These are phyloP conservation scores for Reutealis trisperma DNA, from an alignment of 345 rosid genomes.

Conservation along the genomic window DNA sequence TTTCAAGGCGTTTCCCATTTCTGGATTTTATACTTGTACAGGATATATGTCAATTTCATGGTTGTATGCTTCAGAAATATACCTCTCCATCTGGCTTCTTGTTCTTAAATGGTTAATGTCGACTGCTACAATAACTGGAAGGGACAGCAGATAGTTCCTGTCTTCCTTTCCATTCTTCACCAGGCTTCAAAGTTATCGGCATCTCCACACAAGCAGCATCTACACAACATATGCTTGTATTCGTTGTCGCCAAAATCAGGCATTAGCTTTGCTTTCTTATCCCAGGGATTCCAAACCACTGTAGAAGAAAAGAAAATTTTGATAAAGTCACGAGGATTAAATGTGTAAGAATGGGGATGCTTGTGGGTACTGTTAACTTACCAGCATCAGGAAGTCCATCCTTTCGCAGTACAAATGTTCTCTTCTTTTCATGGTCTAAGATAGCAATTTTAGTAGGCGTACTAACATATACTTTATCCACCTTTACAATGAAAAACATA, in stretches of 20 bases:
- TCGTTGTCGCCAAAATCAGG: constrained; percentile 70
- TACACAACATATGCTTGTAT: constrained; percentile 54
- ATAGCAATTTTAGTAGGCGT: constrained; percentile 55
- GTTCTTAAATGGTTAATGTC: too few relatives aligned
- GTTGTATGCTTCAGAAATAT: too few relatives aligned
- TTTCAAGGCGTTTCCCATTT: too few relatives aligned
- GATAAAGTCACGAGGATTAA: background rate
- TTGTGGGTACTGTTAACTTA: constrained; percentile 3
- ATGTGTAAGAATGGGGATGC: background rate
- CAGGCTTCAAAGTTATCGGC: too few relatives aligned
- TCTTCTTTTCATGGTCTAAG: constrained; percentile 39
- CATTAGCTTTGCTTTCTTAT: constrained; percentile 81
- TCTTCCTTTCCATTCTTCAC: background rate
- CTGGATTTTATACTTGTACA: too few relatives aligned
- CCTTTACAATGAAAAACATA: constrained; percentile 29
- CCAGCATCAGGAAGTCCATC: constrained; percentile 42
- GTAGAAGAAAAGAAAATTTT: background rate
- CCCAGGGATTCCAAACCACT: constrained; percentile 99
- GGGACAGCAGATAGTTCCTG: background rate
- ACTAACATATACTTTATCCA: constrained; percentile 78
- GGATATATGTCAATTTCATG: too few relatives aligned
- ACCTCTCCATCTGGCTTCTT: too few relatives aligned
- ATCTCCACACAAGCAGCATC: too few relatives aligned
- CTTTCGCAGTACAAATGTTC: constrained; percentile 38
- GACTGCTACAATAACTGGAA: background rate